Evolutionary conservation across 2,329 filamentous ascomycete species (phyloP), one percentile per base, ranked within the genome.

Genomic region (Penicillium sp.): DNA sequence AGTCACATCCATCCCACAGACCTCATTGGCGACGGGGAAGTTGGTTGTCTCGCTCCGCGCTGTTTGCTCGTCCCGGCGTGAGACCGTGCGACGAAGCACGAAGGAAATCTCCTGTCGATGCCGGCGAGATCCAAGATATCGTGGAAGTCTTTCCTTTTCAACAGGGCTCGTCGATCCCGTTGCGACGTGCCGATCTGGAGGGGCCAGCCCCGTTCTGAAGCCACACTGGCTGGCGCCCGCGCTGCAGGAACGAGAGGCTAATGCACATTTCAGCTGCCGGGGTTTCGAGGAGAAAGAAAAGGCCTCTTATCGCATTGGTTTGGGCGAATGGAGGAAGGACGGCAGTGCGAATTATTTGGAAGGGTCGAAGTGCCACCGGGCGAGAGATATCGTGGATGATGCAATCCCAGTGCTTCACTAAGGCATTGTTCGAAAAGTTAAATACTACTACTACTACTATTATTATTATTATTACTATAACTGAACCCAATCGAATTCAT

Each of bases 161-260:
- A 23, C 36, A 49, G 23, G 33, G 51, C 46, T 58, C 27, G 52
- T 54, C 41, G 59, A 60, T 61, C 56, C 13, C 39, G 8, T 34
- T 10, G 30, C 21, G n/a, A 17, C 24, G 29, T 54, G 59, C 59
- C 60, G 56, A 58, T 60, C 58, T 55, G 49, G 51, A 59, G 51
- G 51, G 46, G 49, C 47, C 26, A 30, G 43, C 27, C 37, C 21
- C 36, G 24, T 24, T 45, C 42, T 50, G 46, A 45, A 40, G 27
- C 43, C 39, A 39, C 33, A 59, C 47, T 62, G 57, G 60, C 30
- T 45, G 34, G 52, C 27, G 26, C 26, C 33, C 42, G 37, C 51
- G 55, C 62, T 68, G 67, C 67, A 69, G 66, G 66, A 68, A 69
- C 67, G 49, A 55, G 49, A 54, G 52, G 51, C 56, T 65, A 63